Evolutionary conservation across 1,139 yeast genomes (phyloP), one percentile per base, ranked within the genome.

Genomic region (Magnusiomyces clavatus): DNA sequence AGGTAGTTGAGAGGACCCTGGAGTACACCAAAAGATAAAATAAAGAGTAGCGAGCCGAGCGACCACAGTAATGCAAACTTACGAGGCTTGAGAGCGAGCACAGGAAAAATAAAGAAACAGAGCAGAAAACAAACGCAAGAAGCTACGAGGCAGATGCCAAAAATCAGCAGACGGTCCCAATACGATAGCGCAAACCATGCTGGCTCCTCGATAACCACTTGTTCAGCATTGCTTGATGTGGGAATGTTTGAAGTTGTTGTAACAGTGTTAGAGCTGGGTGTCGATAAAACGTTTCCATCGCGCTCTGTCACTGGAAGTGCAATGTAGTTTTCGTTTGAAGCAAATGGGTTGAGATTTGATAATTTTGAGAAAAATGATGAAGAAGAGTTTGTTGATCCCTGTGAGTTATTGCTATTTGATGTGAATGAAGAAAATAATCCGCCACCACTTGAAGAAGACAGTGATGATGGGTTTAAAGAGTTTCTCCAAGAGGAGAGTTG

Each of bases 1-100:
- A 80, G 60, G 64, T 89, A 92, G 44, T 85, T 83, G 36, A 82
- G 75, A 0, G 97, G 97, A 0, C 98, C 98, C 70, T 90, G 97
- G 36, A 92, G 70, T 11, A 88, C 80, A 1, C 97, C 97, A 69
- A 92, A 92, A 24, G 96, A 88, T 8, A 87, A 69, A 43, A 92
- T 87, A 69, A 92, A 92, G 46, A 92, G 71, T 16, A 92, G 64
- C 1, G 96, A 86, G 0, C 97, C 98, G 68, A 92, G 75, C 1
- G 96, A 82, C 98, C 98, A 92, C 60, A 72, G 58, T 13, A 71
- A 62, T 20, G 94, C 97, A 64, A 92, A 92, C 67, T 92, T 92
- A 52, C 96, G 76, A 14, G 98, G 98, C 61, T 87, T 83, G 51
- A 90, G 71, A 3, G 96, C 94, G 57, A 92, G 73, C 14, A 92